Evolutionary conservation across 228 moss, liverwort and hornwort species (phyloP).

Genomic region (Sphagnum fallax): DNA sequence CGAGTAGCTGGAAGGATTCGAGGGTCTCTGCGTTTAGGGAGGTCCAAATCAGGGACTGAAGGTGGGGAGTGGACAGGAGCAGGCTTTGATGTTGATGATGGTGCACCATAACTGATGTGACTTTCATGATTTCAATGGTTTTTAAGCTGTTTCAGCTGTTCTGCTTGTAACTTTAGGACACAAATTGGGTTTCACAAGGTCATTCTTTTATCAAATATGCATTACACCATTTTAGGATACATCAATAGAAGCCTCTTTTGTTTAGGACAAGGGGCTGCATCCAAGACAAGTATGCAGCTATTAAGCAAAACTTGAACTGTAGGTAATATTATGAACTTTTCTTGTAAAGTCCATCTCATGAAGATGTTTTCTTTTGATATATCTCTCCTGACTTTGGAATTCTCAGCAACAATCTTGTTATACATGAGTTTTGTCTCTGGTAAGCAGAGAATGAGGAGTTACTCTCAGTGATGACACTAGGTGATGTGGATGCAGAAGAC

Average conservation of each 20-base stretch:
- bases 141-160: neutral
- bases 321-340: too few relatives aligned
- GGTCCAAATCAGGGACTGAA: conserved; percentile 43
- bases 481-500: neutral
- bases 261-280: too few relatives aligned
- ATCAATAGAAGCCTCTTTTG: too few relatives aligned
- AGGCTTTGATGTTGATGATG: conserved; percentile 81
- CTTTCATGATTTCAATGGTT: neutral
- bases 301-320: too few relatives aligned
- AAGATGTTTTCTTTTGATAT: too few relatives aligned
- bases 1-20: conserved; percentile 36
- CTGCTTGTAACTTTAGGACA: neutral
- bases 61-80: conserved; percentile 91
- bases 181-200: neutral
- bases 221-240: neutral
- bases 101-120: neutral
- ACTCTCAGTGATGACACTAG: neutral
- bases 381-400: too few relatives aligned
- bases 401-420: neutral
- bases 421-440: neutral
- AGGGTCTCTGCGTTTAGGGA: conserved; percentile 60
- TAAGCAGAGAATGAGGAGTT: neutral
- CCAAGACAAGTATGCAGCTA: too few relatives aligned
- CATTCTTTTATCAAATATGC: neutral
- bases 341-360: too few relatives aligned